Percentiles rank a stretch among this genome's conserved stretches.
Evolutionary conservation across 2,329 filamentous ascomycete species (phyloP).

Genomic region (Phialemonium atrogriseum): DNA sequence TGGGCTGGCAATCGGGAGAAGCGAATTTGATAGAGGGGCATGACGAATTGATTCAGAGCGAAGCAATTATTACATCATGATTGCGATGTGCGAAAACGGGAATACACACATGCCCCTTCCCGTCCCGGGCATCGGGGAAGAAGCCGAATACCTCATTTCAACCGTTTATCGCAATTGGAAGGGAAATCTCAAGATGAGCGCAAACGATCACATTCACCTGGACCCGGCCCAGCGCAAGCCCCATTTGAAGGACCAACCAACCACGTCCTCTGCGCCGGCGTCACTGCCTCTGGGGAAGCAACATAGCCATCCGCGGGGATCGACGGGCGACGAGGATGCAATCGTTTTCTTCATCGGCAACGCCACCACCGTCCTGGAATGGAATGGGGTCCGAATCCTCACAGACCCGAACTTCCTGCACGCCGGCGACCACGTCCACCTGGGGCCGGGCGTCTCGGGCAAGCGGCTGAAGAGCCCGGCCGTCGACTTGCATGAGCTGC

Average conservation of each 20-base stretch:
- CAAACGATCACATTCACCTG: constrained; percentile 13
- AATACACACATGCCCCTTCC: too few relatives aligned
- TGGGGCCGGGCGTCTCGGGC: constrained; percentile 53
- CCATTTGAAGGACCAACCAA: constrained; percentile 18
- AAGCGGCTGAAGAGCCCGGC: constrained; percentile 49
- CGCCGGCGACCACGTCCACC: constrained; percentile 56
- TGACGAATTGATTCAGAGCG: too few relatives aligned
- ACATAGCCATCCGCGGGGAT: constrained; percentile 15
- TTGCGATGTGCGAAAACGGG: too few relatives aligned
- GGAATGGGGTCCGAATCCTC: constrained; percentile 42
- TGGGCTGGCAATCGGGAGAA: too few relatives aligned
- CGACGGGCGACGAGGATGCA: constrained; percentile 23
- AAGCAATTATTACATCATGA: too few relatives aligned
- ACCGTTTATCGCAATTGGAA: too few relatives aligned
- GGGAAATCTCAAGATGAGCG: too few relatives aligned
- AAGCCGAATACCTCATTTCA: too few relatives aligned
- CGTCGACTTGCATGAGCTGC: constrained; percentile 50
- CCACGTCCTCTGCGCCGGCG: constrained; percentile 9
- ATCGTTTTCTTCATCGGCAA: constrained; percentile 47
- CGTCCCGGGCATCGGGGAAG: too few relatives aligned
- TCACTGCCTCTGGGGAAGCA: constrained; percentile 15
- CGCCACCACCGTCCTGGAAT: constrained; percentile 48
- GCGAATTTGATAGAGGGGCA: too few relatives aligned
- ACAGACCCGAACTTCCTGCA: constrained; percentile 60
- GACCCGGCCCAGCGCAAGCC: constrained; percentile 18